Conservation (phyloP, 441 rosid species). For the Pelargonium exstipulatum region DNA sequence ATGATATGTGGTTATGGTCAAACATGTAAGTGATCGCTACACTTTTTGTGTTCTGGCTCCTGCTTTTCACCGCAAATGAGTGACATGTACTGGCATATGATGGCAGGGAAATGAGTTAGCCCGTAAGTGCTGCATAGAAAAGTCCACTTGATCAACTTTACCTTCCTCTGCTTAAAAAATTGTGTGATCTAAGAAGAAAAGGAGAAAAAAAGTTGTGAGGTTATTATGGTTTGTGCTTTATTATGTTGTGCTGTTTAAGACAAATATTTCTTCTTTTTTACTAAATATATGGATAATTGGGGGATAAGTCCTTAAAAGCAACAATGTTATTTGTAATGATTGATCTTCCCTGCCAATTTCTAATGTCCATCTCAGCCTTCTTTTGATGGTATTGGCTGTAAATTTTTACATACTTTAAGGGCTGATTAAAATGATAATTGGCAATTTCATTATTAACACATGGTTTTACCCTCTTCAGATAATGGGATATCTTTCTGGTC, state of each 20-base stretch:
- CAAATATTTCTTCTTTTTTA: background rate
- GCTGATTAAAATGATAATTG: background rate
- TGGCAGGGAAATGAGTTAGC: background rate
- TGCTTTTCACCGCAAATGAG: background rate
- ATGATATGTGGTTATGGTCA: background rate
- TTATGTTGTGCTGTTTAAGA: background rate
- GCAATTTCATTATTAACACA: slow-evolving; percentile 17
- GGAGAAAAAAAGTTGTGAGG: background rate
- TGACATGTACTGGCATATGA: background rate
- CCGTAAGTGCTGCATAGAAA: background rate
- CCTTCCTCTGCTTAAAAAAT: background rate
- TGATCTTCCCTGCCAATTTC: background rate
- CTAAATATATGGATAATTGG: background rate
- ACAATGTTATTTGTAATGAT: background rate
- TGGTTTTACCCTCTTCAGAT: slow-evolving; percentile 44
- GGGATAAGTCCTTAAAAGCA: background rate
- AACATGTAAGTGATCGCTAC: background rate
- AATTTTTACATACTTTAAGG: slow-evolving; percentile 1
- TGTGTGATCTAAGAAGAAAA: background rate
- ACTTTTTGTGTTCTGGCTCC: background rate
- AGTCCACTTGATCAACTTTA: background rate
- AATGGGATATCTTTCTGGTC: slow-evolving; percentile 78
- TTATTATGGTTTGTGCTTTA: background rate
- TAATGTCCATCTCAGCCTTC: background rate
- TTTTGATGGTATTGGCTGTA: slow-evolving; percentile 10